Evolutionary conservation across 768 basidiomycete genomes (phyloP), one percentile per base, ranked within the genome.

Genomic region (Russula foetens): DNA sequence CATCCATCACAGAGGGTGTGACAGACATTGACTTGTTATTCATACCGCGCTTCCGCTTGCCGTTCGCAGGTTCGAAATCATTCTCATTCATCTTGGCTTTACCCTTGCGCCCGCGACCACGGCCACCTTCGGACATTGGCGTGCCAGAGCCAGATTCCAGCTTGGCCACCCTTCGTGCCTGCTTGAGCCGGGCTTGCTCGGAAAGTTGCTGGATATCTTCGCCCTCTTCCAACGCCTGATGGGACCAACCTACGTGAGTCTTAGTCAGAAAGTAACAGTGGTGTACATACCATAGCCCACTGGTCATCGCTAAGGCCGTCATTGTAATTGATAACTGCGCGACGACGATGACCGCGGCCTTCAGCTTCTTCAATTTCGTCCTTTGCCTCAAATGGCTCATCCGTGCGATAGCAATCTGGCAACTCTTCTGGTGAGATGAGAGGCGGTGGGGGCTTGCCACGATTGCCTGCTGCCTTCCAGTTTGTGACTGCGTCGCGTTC

Each of bases 221-320:
- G 26, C 88, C 89, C 9, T 90, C 88, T 69, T 91, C 88, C 48
- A 90, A 74, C 53, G 89, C 88, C 84, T 86, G 54, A 59, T 29
- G 24, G 41, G 29, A 21, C 14, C 52, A 59, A 28, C 12, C 43
- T 38, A 58, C 15, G 12, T 64, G 23, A 49, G 35, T 12, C 7
- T 12, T 35, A 44, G 24, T 28, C 19, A 7, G 35, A 45, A 17
- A 45, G 31, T 14, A 35, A 23, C 17, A 31, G 43, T 23, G 35
- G 54, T 54, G 29, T 9, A 76, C 80, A 60, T 69, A 87, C 87
- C 80, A 89, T 80, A 33, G 92, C 84, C 88, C 92, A 97, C 66
- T 94, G 87, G 69, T 97, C 96, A 66, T 98, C 96, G 54, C 85
- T 88, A 58, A 98, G 78, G 17, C 94, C 94, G 69, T 98, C 96